Conservation (phyloP, 805 yeast genomes). For the Teunomyces pallodes region DNA sequence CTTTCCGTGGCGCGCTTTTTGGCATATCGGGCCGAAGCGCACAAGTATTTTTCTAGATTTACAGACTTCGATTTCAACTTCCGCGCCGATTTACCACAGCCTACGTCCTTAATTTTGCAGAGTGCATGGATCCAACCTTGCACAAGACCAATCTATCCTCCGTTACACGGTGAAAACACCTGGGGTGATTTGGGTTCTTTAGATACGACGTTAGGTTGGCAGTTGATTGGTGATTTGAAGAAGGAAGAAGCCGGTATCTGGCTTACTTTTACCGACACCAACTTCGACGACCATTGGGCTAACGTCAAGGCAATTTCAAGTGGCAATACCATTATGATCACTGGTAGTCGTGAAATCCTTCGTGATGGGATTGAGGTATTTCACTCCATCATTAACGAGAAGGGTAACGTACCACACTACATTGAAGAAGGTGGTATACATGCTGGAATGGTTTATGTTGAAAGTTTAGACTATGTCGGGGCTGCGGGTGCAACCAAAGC, state of each 20-base stretch:
- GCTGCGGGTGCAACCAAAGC: conserved; percentile 19
- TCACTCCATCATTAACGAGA: conserved; percentile 15
- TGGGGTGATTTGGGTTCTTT: conserved; percentile 33
- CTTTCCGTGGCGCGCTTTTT: conserved; percentile 16
- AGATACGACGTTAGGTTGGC: conserved; percentile 29
- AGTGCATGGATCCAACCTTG: conserved; percentile 39
- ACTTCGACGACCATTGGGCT: conserved; percentile 24
- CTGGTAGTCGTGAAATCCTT: conserved; percentile 34
- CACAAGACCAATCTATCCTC: conserved; percentile 16
- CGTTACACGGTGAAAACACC: conserved; percentile 21
- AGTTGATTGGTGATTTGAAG: conserved; percentile 24
- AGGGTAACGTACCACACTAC: conserved; percentile 17
- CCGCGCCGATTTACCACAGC: conserved; percentile 22
- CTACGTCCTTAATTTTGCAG: conserved; percentile 23
- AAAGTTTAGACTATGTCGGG: conserved; percentile 29
- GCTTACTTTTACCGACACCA: conserved; percentile 22
- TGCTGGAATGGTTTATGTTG: conserved; percentile 33
- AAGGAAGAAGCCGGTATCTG: conserved; percentile 14
- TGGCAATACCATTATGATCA: conserved; percentile 19
- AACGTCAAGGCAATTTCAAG: conserved; percentile 24
- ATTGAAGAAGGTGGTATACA: conserved; percentile 36
- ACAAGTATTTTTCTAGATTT: conserved; percentile 18
- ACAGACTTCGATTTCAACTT: conserved; percentile 16
- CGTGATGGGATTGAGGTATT: conserved; percentile 29
- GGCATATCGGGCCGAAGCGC: conserved; percentile 32